Percentiles rank a stretch among this genome's conserved stretches.
Conservation (phyloP, 768 basidiomycete genomes). For the Multifurca ochricompacta region DNA sequence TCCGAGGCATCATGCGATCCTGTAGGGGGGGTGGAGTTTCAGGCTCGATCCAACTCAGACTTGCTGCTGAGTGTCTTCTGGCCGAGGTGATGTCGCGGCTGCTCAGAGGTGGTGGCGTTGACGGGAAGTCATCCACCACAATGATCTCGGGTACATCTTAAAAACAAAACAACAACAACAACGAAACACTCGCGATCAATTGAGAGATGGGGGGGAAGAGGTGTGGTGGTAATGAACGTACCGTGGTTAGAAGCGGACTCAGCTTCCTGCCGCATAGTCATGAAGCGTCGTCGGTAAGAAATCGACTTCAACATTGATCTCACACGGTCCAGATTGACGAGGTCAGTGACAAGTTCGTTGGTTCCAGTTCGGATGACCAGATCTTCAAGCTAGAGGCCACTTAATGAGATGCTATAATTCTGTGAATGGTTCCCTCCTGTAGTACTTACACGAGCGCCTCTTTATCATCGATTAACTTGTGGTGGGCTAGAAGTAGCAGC, state of each 20-base stretch:
- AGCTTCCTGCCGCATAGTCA: conserved; percentile 42
- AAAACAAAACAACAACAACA: neutral
- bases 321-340: conserved; percentile 81
- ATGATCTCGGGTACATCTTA: conserved; percentile 67
- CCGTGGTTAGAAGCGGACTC: conserved; percentile 31
- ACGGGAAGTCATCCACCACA: conserved; percentile 46
- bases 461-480: conserved; percentile 84
- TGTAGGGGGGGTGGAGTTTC: conserved; percentile 32
- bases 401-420: neutral
- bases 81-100: conserved; percentile 50
- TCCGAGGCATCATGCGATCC: conserved; percentile 28
- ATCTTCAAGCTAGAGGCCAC: conserved; percentile 56
- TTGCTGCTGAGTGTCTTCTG: conserved; percentile 18
- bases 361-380: conserved; percentile 67
- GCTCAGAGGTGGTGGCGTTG: conserved; percentile 36
- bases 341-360: conserved; percentile 71
- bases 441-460: conserved; percentile 76
- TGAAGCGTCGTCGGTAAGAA: conserved; percentile 59
- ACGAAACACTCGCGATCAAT: neutral
- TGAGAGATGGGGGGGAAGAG: neutral
- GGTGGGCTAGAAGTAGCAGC: conserved; percentile 80
- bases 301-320: conserved; percentile 73
- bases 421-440: neutral
- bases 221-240: no score
- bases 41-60: conserved; percentile 17